A percentile compares a stretch with the other conserved stretches of the same genome.
phyloP scores from a whole-genome alignment of 352 stramenopile genomes.

The Phytophthora melonis region DNA sequence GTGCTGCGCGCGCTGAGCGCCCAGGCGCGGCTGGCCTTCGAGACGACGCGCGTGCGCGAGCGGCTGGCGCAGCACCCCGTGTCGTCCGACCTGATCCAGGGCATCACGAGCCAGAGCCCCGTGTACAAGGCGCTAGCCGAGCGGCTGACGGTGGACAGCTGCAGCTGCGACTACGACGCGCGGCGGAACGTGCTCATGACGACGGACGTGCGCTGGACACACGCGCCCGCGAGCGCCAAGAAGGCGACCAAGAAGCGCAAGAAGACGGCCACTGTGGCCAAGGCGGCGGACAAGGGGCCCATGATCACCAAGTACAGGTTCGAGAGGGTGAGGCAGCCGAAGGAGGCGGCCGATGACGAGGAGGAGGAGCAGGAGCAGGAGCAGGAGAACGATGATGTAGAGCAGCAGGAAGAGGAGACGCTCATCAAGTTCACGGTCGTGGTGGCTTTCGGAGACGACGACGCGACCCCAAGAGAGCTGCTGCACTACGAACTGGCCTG shows the following conservation, averaged over 20 bases:
- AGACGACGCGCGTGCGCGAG: constrained; percentile 73
- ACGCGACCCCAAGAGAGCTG: constrained; percentile 51
- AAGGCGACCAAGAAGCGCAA: constrained; percentile 60
- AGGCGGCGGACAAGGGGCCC: constrained; percentile 23
- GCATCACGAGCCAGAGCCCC: constrained; percentile 52
- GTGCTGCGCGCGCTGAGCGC: constrained; percentile 66
- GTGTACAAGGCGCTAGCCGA: constrained; percentile 61
- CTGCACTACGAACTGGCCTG: constrained; percentile 70
- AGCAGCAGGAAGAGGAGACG: constrained; percentile 38
- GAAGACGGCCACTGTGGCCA: constrained; percentile 14
- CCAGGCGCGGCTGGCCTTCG: constrained; percentile 71
- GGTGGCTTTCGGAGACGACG: constrained; percentile 50
- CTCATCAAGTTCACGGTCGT: constrained; percentile 57
- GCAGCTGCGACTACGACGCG: constrained; percentile 71
- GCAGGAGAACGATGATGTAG: too few relatives aligned
- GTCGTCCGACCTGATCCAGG: constrained; percentile 65
- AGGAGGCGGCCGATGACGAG: constrained; percentile 22
- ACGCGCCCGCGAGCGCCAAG: constrained; percentile 37
- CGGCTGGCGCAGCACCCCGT: constrained; percentile 67
- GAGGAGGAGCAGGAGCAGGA: too few relatives aligned
- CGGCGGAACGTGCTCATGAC: constrained; percentile 69
- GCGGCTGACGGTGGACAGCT: constrained; percentile 58
- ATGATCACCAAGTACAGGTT: constrained; percentile 66
- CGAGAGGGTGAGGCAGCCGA: constrained; percentile 39
- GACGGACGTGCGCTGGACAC: constrained; percentile 65